A percentile compares a stretch with the other conserved stretches of the same genome.
These are phyloP conservation scores for Aspergillus nomiae DNA, from an alignment of 2,329 filamentous ascomycete species.

Conservation along the genomic window DNA sequence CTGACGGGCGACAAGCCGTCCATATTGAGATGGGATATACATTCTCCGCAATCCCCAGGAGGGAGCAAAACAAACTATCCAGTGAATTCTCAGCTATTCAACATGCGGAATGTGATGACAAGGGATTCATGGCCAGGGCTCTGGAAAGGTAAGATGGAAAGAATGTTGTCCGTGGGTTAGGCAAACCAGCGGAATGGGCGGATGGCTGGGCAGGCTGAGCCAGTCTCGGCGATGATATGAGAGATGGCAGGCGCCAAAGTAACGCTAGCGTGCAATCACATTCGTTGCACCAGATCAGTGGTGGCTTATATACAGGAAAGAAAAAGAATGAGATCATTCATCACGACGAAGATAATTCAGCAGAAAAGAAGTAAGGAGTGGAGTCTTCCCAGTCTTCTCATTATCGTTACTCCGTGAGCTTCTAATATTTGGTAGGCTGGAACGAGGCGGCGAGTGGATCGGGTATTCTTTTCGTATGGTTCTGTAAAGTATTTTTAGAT, in stretches of 20 bases:
- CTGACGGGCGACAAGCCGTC: slow-evolving; percentile 21
- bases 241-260: neutral
- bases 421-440: neutral
- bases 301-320: neutral
- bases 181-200: neutral
- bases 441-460: neutral
- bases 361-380: slow-evolving; percentile 3
- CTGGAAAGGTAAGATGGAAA: neutral
- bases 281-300: neutral
- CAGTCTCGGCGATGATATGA: slow-evolving; percentile 2
- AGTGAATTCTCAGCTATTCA: slow-evolving; percentile 5
- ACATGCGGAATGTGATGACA: slow-evolving; percentile 12
- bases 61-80: slow-evolving; percentile 10
- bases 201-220: slow-evolving; percentile 5
- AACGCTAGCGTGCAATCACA: neutral
- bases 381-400: neutral
- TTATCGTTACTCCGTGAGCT: neutral
- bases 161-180: neutral
- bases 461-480: neutral
- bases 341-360: neutral
- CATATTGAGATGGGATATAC: slow-evolving; percentile 23
- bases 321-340: neutral
- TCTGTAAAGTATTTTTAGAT: neutral
- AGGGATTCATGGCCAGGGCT: neutral
- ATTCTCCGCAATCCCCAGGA: slow-evolving; percentile 17